Percentiles rank a stretch among this genome's conserved stretches.
These are phyloP conservation scores for Starmerella khaoyaiensis DNA, from an alignment of 805 yeast species.

Conservation along the genomic window DNA sequence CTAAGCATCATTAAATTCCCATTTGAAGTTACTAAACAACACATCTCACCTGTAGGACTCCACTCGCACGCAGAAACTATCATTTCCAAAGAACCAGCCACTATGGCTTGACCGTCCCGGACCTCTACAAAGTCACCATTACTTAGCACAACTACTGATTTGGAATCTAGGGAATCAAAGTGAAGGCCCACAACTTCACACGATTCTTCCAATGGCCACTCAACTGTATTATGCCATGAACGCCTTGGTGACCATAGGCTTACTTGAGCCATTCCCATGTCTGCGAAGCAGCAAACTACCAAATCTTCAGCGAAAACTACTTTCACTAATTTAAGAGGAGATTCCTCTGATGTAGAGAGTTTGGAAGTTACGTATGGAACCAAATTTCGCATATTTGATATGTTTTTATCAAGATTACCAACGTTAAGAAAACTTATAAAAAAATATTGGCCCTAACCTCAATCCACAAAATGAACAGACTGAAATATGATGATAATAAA, in stretches of 20 bases:
- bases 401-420: not conserved
- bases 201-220: constrained; percentile 6
- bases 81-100: constrained; percentile 73
- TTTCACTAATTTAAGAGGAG: constrained; percentile 8
- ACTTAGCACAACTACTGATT: constrained; percentile 50
- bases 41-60: constrained; percentile 86
- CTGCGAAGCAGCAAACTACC: constrained; percentile 10
- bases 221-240: constrained; percentile 6
- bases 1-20: constrained; percentile 41
- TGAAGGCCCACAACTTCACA: constrained; percentile 6
- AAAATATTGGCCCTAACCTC: too few relatives aligned
- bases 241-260: constrained; percentile 13
- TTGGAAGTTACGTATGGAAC: constrained; percentile 14
- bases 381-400: constrained; percentile 13
- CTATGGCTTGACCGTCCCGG: constrained; percentile 38
- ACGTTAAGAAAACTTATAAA: not conserved
- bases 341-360: constrained; percentile 8
- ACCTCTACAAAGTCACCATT: constrained; percentile 60
- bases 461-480: not conserved
- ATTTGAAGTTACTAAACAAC: constrained; percentile 42
- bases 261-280: constrained; percentile 6
- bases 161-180: constrained; percentile 29
- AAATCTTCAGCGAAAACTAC: constrained; percentile 10
- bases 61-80: constrained; percentile 64
- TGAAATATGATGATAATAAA: not conserved